phyloP scores from a whole-genome alignment of 2,329 filamentous ascomycete species.

The Claviceps sp. region DNA sequence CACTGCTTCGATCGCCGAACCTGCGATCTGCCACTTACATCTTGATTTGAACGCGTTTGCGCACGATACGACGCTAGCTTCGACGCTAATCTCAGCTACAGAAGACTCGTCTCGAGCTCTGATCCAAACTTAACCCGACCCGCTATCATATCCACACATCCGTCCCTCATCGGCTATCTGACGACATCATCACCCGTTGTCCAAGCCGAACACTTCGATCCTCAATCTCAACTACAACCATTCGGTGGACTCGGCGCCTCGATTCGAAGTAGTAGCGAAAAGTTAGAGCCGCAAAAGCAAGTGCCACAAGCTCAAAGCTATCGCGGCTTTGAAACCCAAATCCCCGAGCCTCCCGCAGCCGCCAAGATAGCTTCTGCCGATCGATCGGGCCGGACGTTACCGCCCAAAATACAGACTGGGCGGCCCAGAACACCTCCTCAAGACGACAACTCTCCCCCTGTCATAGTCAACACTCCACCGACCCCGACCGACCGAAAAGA shows the following conservation, averaged over 20 bases:
- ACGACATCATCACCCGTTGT: constrained; percentile 57
- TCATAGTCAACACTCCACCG: constrained; percentile 54
- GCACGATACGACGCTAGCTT: neutral
- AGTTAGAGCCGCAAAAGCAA: constrained; percentile 3
- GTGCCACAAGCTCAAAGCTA: neutral
- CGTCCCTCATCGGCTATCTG: constrained; percentile 53
- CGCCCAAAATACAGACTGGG: constrained; percentile 18
- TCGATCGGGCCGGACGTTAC: constrained; percentile 14
- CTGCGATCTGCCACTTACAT: neutral
- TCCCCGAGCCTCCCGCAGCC: constrained; percentile 17
- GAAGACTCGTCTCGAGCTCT: constrained; percentile 12
- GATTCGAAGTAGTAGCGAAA: constrained; percentile 51
- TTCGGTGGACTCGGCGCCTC: constrained; percentile 32
- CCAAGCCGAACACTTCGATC: constrained; percentile 36
- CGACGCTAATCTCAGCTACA: neutral
- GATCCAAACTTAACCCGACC: constrained; percentile 15
- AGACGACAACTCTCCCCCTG: constrained; percentile 30
- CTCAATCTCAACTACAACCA: constrained; percentile 18
- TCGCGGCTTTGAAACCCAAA: constrained; percentile 2
- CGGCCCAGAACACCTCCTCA: constrained; percentile 36
- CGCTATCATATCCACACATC: constrained; percentile 33
- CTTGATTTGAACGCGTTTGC: neutral
- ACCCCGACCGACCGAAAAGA: constrained; percentile 38
- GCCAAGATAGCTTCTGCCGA: constrained; percentile 17
- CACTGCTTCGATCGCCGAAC: neutral